Percentiles rank a stretch among this genome's conserved stretches.
phyloP scores from a whole-genome alignment of 805 yeast genomes.

The Lipomyces starkeyi region DNA sequence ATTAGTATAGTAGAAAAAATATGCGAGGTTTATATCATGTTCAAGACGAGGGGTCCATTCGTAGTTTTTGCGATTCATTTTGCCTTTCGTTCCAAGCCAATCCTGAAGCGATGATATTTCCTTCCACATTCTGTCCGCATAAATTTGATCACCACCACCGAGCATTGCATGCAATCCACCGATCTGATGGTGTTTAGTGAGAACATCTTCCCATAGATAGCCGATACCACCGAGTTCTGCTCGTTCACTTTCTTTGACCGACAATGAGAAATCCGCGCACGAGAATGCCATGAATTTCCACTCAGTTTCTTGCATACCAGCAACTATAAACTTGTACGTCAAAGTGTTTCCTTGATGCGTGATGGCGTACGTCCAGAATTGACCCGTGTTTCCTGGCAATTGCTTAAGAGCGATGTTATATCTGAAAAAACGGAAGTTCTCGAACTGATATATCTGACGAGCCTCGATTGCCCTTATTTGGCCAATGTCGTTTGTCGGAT shows the following conservation, averaged over 20 bases:
- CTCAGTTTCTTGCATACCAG: constrained; percentile 27
- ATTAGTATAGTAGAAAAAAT: constrained; percentile 71
- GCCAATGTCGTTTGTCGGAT: constrained; percentile 29
- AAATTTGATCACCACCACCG: constrained; percentile 97
- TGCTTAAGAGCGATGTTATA: constrained; percentile 23
- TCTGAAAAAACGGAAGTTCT: constrained; percentile 26
- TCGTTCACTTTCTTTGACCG: constrained; percentile 34
- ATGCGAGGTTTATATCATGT: constrained; percentile 66
- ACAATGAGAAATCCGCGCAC: constrained; percentile 37
- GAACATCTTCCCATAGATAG: constrained; percentile 85
- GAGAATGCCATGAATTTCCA: constrained; percentile 39
- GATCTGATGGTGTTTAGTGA: constrained; percentile 63
- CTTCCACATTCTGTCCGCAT: constrained; percentile 78
- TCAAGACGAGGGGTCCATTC: constrained; percentile 56
- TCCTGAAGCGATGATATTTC: constrained; percentile 54
- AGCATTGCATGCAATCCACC: constrained; percentile 88
- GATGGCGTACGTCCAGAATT: constrained; percentile 36
- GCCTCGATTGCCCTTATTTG: constrained; percentile 26
- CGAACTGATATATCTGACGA: constrained; percentile 22
- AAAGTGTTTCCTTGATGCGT: constrained; percentile 28
- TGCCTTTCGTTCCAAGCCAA: constrained; percentile 67
- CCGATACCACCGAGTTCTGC: constrained; percentile 61
- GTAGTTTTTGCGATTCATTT: constrained; percentile 53
- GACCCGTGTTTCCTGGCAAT: constrained; percentile 14
- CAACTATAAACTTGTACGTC: constrained; percentile 35